Evolutionary conservation across 2,329 filamentous ascomycete species (phyloP).

Genomic region (Penicillium oxalicum): DNA sequence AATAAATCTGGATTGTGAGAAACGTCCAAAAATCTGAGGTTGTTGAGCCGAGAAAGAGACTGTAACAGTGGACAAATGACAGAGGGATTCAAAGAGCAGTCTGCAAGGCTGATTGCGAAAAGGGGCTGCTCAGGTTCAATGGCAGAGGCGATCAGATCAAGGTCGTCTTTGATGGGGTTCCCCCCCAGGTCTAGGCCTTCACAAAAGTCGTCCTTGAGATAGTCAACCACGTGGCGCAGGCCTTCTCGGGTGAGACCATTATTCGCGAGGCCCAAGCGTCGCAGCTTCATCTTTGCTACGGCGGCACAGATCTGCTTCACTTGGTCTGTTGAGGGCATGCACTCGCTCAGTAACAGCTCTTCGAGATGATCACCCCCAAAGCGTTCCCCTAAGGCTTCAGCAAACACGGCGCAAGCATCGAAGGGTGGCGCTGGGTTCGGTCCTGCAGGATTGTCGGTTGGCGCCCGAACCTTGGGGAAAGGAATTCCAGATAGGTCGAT

Average conservation of each 20-base stretch:
- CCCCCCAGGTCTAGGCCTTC: slow-evolving; percentile 85
- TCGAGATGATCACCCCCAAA: slow-evolving; percentile 71
- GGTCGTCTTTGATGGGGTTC: slow-evolving; percentile 61
- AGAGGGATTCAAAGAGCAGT: slow-evolving; percentile 71
- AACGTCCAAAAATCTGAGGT: slow-evolving; percentile 83
- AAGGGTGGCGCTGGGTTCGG: slow-evolving; percentile 19
- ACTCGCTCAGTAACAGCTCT: slow-evolving; percentile 76
- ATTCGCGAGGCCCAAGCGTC: slow-evolving; percentile 73
- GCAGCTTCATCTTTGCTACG: slow-evolving; percentile 68
- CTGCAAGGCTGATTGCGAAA: slow-evolving; percentile 78
- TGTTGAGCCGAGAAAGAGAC: slow-evolving; percentile 60
- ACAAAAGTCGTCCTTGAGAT: slow-evolving; percentile 69
- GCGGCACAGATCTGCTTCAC: slow-evolving; percentile 75
- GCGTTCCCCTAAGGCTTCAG: slow-evolving; percentile 69
- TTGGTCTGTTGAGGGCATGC: slow-evolving; percentile 63
- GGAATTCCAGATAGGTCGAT: slow-evolving; percentile 81
- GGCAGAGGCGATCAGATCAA: slow-evolving; percentile 38
- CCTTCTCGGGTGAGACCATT: slow-evolving; percentile 71
- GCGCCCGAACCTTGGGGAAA: slow-evolving; percentile 53
- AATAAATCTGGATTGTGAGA: slow-evolving; percentile 85
- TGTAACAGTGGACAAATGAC: slow-evolving; percentile 71
- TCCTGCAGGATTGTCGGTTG: slow-evolving; percentile 20
- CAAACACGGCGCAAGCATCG: slow-evolving; percentile 61
- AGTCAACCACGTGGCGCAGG: slow-evolving; percentile 68
- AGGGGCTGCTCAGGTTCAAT: slow-evolving; percentile 50